These are phyloP conservation scores for Wolfiporia cocos DNA, from an alignment of 1,284 basidiomycete species.

Conservation along the genomic window DNA sequence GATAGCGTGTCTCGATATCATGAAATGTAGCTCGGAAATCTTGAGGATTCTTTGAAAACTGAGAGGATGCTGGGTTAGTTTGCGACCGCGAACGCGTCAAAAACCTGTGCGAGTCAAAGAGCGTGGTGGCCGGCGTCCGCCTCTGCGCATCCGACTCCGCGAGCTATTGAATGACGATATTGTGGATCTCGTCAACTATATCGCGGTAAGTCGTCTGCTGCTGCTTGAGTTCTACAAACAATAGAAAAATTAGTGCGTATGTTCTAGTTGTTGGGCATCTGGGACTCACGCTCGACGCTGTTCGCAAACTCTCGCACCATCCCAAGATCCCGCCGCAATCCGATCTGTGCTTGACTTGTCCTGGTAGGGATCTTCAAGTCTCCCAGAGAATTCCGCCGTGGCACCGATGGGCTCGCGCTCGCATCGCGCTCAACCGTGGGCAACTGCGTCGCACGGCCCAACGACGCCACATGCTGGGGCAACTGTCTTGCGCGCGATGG, in stretches of 20 bases:
- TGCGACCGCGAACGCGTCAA: conserved; percentile 34
- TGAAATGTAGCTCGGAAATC: conserved; percentile 35
- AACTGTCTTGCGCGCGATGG: conserved; percentile 19
- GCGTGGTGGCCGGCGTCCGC: conserved; percentile 34
- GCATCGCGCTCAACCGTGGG: conserved; percentile 24
- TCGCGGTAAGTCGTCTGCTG: conserved; percentile 52
- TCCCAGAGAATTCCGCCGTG: conserved; percentile 56
- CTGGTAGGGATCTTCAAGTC: conserved; percentile 84
- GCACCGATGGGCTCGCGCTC: conserved; percentile 17
- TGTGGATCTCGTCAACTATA: conserved; percentile 47
- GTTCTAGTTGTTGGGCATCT: not conserved
- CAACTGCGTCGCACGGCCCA: conserved; percentile 51
- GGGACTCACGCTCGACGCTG: conserved; percentile 73
- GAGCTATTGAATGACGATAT: conserved; percentile 36
- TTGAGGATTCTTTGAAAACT: conserved; percentile 19
- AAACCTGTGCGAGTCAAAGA: conserved; percentile 33
- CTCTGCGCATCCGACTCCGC: conserved; percentile 26
- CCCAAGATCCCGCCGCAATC: conserved; percentile 69
- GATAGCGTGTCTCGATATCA: conserved; percentile 51
- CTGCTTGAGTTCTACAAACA: conserved; percentile 53
- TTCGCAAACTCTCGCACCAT: conserved; percentile 84
- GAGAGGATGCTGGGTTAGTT: conserved; percentile 28
- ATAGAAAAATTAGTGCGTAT: not conserved
- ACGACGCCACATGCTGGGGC: conserved; percentile 52
- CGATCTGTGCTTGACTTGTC: conserved; percentile 82